Evolutionary conservation across 352 stramenopile species (phyloP), one percentile per base, ranked within the genome.

Genomic region (Phytophthora citrophthora): DNA sequence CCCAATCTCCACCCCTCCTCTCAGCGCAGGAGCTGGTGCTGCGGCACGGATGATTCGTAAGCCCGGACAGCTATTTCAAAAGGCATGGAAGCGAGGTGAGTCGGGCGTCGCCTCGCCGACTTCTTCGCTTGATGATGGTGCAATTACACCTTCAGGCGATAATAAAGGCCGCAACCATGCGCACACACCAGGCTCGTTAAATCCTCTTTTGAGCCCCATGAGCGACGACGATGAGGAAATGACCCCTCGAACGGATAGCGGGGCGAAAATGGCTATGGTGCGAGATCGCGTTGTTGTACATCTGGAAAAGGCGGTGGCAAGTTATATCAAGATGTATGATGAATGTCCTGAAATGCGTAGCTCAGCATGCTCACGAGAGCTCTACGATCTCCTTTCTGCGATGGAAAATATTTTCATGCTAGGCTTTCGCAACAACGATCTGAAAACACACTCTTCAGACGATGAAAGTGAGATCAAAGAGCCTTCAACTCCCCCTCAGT

Each of bases 31-130:
- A 34, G 56, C 68, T 4, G 67, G 67, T 34, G 60, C 74, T 39
- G 82, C 85, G 23, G 69, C 83, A 18, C 81, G 82, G 58, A 86
- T 92, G 61, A 91, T 94, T 64, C 89, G 89, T 27, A 77, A 78
- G 36, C 83, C 83, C 2, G 78, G 83, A 0, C 81, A 83, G 50
- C 59, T 94, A 26, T 63, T 94, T 7, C 83, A 88, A 61, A 91
- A 91, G 34, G 77, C 80, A 8, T 81, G 68, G 72, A 81, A 81
- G 40, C 60, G 72, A 52, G 61, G 64, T 4, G 72, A 77, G 18
- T 73, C 64, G 11, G 54, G 54, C 27, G 51, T 44, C 18, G 49
- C 26, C 16, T 77, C 68, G 20, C 68, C 68, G 24, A 70, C 34
- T 5, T 61, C 65, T 47, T 74, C 61, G 4, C 75, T 53, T 77